Conservation (phyloP, 306 rosid genomes). For the Quercus cerris region DNA sequence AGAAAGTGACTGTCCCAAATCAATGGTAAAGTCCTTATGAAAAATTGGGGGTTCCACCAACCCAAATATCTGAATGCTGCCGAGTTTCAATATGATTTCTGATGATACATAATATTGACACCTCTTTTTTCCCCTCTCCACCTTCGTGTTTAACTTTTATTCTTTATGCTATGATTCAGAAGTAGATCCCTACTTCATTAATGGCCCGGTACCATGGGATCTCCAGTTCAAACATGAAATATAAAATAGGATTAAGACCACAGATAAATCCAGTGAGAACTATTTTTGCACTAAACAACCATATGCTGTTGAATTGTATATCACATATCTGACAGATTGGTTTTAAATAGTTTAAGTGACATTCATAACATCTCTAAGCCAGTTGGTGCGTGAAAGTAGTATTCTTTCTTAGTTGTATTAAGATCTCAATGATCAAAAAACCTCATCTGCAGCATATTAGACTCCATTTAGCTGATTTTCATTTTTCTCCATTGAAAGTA, state of each 20-base stretch:
- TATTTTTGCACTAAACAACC: background rate
- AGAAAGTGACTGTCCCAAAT: background rate
- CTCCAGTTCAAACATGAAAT: background rate
- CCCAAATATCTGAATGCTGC: background rate
- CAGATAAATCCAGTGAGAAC: background rate
- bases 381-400: background rate
- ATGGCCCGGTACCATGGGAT: background rate
- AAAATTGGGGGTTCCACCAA: background rate
- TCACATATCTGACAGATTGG: background rate
- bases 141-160: background rate
- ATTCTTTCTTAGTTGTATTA: background rate
- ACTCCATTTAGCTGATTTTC: background rate
- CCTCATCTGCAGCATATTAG: background rate
- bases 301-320: background rate
- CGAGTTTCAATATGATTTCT: constrained; percentile 8
- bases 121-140: background rate
- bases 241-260: background rate
- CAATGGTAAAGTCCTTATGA: background rate
- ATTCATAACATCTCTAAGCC: background rate
- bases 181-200: background rate
- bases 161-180: background rate
- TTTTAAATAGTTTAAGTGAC: background rate
- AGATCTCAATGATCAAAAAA: background rate
- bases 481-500: background rate
- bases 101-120: background rate